Percentiles rank a stretch among this genome's conserved stretches.
phyloP scores from a whole-genome alignment of 2,329 filamentous ascomycete genomes.

The Aspergillus amoenus region DNA sequence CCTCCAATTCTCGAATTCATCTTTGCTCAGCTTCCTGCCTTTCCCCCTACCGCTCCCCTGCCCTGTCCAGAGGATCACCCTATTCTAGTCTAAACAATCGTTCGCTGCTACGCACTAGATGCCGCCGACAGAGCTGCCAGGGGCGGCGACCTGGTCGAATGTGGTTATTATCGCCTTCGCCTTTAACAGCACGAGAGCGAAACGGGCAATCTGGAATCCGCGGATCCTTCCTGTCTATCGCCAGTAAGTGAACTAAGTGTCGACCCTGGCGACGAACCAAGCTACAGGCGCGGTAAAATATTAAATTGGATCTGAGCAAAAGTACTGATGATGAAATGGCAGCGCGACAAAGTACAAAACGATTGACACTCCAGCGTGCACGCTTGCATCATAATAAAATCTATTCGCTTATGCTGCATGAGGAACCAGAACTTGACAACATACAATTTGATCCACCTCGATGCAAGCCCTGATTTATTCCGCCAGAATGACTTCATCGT shows the following conservation, averaged over 20 bases:
- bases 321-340: slow-evolving; percentile 14
- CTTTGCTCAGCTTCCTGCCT: background rate
- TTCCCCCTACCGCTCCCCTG: background rate
- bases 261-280: slow-evolving; percentile 5
- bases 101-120: background rate
- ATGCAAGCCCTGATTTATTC: slow-evolving; percentile 3
- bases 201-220: slow-evolving; percentile 24
- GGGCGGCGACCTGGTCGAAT: slow-evolving; percentile 21
- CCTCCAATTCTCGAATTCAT: background rate
- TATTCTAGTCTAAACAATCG: slow-evolving; percentile 3
- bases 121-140: slow-evolving; percentile 8
- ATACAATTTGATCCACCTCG: slow-evolving; percentile 7
- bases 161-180: slow-evolving; percentile 13
- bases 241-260: slow-evolving; percentile 9
- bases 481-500: slow-evolving; percentile 5
- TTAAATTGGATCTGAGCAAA: slow-evolving; percentile 11
- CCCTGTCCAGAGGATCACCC: slow-evolving; percentile 4
- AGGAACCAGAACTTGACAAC: slow-evolving; percentile 7
- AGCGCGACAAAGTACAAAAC: slow-evolving; percentile 7
- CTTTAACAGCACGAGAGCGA: slow-evolving; percentile 22
- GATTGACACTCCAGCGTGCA: slow-evolving; percentile 6
- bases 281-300: slow-evolving; percentile 10
- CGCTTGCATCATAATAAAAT: slow-evolving; percentile 11
- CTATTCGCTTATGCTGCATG: slow-evolving; percentile 11
- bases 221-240: slow-evolving; percentile 21